Conservation (phyloP, 2,329 filamentous ascomycete species). For the Neonectria sp. region DNA sequence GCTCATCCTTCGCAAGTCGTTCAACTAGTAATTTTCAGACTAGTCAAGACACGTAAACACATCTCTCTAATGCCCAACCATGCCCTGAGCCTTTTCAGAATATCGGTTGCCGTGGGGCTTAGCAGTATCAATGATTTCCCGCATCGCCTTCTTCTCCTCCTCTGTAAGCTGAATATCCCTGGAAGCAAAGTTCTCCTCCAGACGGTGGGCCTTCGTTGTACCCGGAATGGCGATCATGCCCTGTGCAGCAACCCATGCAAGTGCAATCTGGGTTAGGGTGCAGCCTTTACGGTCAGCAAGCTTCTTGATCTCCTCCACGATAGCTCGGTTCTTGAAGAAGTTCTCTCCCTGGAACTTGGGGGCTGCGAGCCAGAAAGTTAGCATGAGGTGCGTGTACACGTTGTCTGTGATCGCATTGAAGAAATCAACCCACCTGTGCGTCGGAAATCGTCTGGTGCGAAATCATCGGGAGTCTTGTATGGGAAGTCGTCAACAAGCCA, state of each 20-base stretch:
- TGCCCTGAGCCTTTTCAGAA: background rate
- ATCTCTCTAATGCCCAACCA: background rate
- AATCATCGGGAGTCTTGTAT: slow-evolving; percentile 62
- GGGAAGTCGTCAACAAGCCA: slow-evolving; percentile 62
- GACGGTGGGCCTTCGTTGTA: slow-evolving; percentile 56
- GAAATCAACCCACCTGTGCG: slow-evolving; percentile 50
- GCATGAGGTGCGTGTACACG: background rate
- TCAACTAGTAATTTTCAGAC: background rate
- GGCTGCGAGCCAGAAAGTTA: slow-evolving; percentile 25
- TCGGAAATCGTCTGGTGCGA: slow-evolving; percentile 59
- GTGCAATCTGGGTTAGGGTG: slow-evolving; percentile 53
- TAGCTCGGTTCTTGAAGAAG: slow-evolving; percentile 59
- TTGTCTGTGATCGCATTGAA: background rate
- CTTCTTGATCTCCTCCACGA: slow-evolving; percentile 59
- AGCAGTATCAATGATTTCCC: slow-evolving; percentile 52
- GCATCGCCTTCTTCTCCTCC: slow-evolving; percentile 57
- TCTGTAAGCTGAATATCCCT: slow-evolving; percentile 54
- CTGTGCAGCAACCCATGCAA: slow-evolving; percentile 58
- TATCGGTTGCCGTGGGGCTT: background rate
- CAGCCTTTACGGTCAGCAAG: slow-evolving; percentile 51
- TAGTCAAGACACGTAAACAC: background rate
- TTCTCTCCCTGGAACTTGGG: slow-evolving; percentile 60
- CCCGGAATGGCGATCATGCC: slow-evolving; percentile 63
- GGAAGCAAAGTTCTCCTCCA: slow-evolving; percentile 59
- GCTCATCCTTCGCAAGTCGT: background rate